Evolutionary conservation across 495 filamentous ascomycete genomes (phyloP).

Genomic region (Hapsidospora chrysogenum): DNA sequence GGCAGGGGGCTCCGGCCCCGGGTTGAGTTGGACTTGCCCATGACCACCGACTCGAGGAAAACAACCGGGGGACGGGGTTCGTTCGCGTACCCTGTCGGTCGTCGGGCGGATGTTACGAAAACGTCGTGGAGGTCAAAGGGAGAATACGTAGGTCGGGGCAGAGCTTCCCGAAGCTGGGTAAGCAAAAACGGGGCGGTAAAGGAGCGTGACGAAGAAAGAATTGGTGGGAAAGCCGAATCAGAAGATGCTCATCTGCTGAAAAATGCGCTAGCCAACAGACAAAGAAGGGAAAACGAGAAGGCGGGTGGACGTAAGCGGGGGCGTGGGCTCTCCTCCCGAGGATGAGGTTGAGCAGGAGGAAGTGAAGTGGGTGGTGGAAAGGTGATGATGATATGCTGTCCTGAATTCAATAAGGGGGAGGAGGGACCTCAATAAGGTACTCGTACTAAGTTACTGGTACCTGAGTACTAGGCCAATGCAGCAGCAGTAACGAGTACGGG

Average conservation of each 20-base stretch:
- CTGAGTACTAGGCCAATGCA: no score
- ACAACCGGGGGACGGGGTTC: no score
- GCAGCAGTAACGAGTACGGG: no score
- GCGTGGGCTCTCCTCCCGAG: not conserved
- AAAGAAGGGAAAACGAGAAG: no score
- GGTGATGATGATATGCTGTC: not conserved
- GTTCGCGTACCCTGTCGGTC: not conserved
- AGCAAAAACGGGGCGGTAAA: constrained; percentile 14
- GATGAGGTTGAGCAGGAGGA: not conserved
- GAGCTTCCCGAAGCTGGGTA: constrained; percentile 1
- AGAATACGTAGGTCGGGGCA: no score
- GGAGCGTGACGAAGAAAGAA: constrained; percentile 23
- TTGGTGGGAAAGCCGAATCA: not conserved
- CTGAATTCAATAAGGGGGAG: not conserved
- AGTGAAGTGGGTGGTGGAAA: not conserved
- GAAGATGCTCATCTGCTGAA: constrained; percentile 1
- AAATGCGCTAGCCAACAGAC: no score
- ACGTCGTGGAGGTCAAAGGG: not conserved
- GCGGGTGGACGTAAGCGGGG: no score
- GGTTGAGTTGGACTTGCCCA: constrained; percentile 23
- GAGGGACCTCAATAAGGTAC: no score
- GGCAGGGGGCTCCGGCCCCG: constrained; percentile 3
- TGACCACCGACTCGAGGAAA: constrained; percentile 6
- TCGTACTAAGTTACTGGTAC: no score
- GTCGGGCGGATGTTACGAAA: not conserved